Percentiles rank a stretch among this genome's conserved stretches.
Evolutionary conservation across 139 green algal species (phyloP).

Genomic region (Chlorella sorokiniana): DNA sequence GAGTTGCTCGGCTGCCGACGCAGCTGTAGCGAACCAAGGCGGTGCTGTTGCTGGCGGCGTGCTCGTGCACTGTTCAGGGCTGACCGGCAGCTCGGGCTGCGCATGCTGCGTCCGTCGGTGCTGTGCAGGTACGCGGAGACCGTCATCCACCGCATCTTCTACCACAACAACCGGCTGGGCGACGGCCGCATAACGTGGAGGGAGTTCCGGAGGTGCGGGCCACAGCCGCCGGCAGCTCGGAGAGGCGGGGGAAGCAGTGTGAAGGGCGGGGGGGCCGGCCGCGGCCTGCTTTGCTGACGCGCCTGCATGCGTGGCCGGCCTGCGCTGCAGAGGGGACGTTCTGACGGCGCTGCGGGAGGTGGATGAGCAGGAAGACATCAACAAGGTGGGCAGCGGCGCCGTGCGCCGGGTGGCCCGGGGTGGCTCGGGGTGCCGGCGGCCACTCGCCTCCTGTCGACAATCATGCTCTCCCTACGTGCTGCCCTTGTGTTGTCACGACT

Average conservation of each 20-base stretch:
- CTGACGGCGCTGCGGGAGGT: conserved; percentile 82
- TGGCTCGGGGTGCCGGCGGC: no score
- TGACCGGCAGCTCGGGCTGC: no score
- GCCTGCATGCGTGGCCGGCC: no score
- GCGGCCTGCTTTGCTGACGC: no score
- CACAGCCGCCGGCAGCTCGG: not conserved
- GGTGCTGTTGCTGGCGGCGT: not conserved
- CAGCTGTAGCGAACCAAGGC: not conserved
- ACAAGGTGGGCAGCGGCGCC: conserved; percentile 59
- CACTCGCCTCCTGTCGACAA: no score
- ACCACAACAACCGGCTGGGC: conserved; percentile 84
- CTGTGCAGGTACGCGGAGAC: conserved; percentile 90
- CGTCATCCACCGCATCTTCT: conserved; percentile 98
- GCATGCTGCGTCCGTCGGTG: no score
- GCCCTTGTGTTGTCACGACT: no score
- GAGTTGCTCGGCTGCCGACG: not conserved
- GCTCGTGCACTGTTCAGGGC: no score
- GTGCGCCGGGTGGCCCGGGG: no score
- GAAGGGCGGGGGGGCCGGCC: not conserved
- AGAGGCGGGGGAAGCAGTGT: not conserved
- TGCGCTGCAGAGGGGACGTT: conserved; percentile 73
- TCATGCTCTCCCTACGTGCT: no score
- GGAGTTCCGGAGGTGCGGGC: conserved; percentile 74
- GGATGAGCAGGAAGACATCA: conserved; percentile 97
- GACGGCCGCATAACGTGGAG: conserved; percentile 77